phyloP scores from a whole-genome alignment of 192 early-diverging fungal genomes.

The Gigaspora rosea region DNA sequence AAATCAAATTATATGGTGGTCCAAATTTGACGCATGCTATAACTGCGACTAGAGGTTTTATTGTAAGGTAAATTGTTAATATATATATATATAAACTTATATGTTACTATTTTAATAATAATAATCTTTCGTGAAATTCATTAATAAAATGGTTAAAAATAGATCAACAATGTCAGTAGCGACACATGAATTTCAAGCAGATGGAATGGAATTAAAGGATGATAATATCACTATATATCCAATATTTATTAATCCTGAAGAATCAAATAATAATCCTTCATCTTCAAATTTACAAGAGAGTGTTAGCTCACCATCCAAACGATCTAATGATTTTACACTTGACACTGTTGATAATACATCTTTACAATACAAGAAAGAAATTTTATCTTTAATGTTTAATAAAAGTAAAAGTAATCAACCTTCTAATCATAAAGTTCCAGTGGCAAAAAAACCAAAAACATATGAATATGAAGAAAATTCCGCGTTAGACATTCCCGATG shows the following conservation, averaged over 20 bases:
- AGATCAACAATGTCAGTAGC: constrained; percentile 51
- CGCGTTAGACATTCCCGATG: constrained; percentile 14
- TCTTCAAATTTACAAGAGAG: neutral
- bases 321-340: neutral
- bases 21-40: constrained; percentile 81
- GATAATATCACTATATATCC: constrained; percentile 66
- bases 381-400: constrained; percentile 31
- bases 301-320: constrained; percentile 1
- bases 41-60: constrained; percentile 76
- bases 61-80: constrained; percentile 53
- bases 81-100: neutral
- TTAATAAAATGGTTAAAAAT: constrained; percentile 10
- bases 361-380: constrained; percentile 26
- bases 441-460: neutral
- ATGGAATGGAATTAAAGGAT: constrained; percentile 54
- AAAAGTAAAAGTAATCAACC: neutral
- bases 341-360: neutral
- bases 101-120: neutral
- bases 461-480: neutral
- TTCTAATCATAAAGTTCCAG: neutral
- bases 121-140: neutral
- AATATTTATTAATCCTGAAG: constrained; percentile 64
- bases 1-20: constrained; percentile 70
- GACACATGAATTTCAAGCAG: constrained; percentile 56
- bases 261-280: neutral